Evolutionary conservation across 2,329 filamentous ascomycete genomes (phyloP).

Genomic region (Aspergillaceae sp.): DNA sequence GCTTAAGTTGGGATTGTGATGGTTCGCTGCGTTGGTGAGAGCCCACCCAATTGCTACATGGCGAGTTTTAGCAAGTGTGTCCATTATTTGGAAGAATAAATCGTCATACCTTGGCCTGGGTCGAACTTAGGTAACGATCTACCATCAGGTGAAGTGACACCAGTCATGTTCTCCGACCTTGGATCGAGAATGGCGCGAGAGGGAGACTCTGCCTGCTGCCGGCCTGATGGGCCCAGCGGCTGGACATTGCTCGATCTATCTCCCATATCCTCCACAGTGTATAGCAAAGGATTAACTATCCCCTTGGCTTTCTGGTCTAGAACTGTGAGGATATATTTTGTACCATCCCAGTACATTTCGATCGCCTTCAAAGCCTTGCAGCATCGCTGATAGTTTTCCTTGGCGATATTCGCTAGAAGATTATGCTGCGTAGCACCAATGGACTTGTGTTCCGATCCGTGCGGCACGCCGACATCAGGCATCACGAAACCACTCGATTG

Average conservation of each 20-base stretch:
- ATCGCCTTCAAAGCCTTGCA: conserved; percentile 74
- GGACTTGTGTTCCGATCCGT: conserved; percentile 22
- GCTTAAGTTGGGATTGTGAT: conserved; percentile 72
- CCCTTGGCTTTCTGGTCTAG: conserved; percentile 82
- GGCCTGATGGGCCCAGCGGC: conserved; percentile 44
- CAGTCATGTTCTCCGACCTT: conserved; percentile 12
- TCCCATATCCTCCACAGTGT: conserved; percentile 67
- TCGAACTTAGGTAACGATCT: conserved; percentile 41
- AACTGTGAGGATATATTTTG: conserved; percentile 77
- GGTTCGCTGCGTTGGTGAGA: conserved; percentile 78
- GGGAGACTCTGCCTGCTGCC: conserved; percentile 33
- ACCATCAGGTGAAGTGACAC: conserved; percentile 21
- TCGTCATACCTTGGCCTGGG: conserved; percentile 40
- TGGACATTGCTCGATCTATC: conserved; percentile 51
- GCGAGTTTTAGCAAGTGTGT: conserved; percentile 24
- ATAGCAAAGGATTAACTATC: conserved; percentile 64
- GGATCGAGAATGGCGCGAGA: conserved; percentile 22
- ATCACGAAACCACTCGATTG: conserved; percentile 29
- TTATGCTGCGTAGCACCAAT: conserved; percentile 53
- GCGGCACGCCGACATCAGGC: conserved; percentile 22
- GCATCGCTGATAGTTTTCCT: conserved; percentile 78
- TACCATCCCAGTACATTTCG: conserved; percentile 78
- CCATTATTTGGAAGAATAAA: conserved; percentile 5
- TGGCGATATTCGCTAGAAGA: conserved; percentile 69
- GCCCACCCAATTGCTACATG: conserved; percentile 69